Base-by-base conservation (phyloP, 1,139 yeast genomes). In the Kurtzmaniella quercitrusa region DNA sequence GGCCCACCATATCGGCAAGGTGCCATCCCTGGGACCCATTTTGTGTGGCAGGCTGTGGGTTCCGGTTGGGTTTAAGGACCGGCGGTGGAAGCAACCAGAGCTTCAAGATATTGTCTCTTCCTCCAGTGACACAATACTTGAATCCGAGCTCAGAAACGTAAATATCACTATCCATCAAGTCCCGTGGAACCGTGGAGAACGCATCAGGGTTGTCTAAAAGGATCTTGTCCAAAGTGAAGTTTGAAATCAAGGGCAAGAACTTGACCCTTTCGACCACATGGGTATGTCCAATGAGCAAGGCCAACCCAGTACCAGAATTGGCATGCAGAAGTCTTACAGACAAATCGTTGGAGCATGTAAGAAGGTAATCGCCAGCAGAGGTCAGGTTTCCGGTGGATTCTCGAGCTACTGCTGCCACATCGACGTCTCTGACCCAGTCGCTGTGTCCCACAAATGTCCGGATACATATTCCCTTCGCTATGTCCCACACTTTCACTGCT, bases 261-360 rank as follows among this genome's bases (percentile, higher is more conserved):
- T 74, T 75, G 9, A 80, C 84, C 38, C 80, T 75, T 58, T 91
- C 97, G 12, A 91, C 75, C 12, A 90, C 97, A 63, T 89, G 96
- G 17, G 77, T 76, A 62, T 91, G 97, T 0, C 95, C 95, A 23
- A 83, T 61, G 53, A 88, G 73, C 40, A 82, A 66, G 1, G 88
- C 78, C 15, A 84, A 63, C 3, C 90, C 90, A 2, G 82, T 82
- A 0, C 93, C 90, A 1, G 85, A 72, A 17, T 73, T 77, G 41
- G 81, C 78, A 50, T 77, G 77, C 1, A 87, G 77, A 29, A 90
- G 61, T 50, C 96, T 66, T 1, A 85, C 77, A 37, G 87, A 77
- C 46, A 85, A 89, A 62, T 90, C 98, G 51, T 85, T 86, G 8
- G 96, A 86, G 38, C 91, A 89, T 0, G 94, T 82, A 16, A 90